Base-by-base conservation (phyloP, 1,284 basidiomycete species). In the Taiwanofungus camphoratus region DNA sequence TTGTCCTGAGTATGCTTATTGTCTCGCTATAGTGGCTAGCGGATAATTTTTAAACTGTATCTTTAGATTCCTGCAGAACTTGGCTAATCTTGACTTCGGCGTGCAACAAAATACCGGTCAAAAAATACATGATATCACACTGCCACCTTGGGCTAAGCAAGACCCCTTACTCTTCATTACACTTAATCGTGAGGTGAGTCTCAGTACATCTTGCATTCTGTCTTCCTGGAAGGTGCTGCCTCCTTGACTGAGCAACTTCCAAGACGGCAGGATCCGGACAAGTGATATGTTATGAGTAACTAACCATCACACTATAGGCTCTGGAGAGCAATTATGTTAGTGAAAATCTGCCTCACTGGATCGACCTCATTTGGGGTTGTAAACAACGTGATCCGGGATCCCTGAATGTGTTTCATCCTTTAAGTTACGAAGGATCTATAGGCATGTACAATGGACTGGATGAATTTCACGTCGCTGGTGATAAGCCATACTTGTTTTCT, bases 381-480 rank as follows among this genome's bases (percentile, higher is more conserved):
- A 91, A 91, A 53, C 92, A 94, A 70, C 78, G 79, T n/a, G 87
- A 92, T 58, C 69, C 79, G 0, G 77, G 78, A 9, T 77, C 85
- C 0, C 68, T 85, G 50, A 98, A 97, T 55, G 88, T 87, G 12
- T 97, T 92, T 68, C 94, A 97, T 63, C 94, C 93, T 0, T 68
- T 97, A 32, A 95, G 92, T 24, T 98, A 98, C 59, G 92, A 95
- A 54, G 92, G 92, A 3, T 83, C 88, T 0, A 89, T 97, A 50
- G 85, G 88, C 82, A 44, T 34, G 68, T 49, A 15, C 45, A 24
- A 24, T 21, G 12, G 5, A 8, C 20, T 27, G 16, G 3, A 16
- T 22, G 13, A 20, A 9, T 5, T n/a, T 34, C 16, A 16, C 7
- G 31, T n/a, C 8, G 26, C 26, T 9, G 31, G 11, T 33, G 7